Base-by-base conservation (phyloP, 768 basidiomycete species). In the Tylopilus sp. region DNA sequence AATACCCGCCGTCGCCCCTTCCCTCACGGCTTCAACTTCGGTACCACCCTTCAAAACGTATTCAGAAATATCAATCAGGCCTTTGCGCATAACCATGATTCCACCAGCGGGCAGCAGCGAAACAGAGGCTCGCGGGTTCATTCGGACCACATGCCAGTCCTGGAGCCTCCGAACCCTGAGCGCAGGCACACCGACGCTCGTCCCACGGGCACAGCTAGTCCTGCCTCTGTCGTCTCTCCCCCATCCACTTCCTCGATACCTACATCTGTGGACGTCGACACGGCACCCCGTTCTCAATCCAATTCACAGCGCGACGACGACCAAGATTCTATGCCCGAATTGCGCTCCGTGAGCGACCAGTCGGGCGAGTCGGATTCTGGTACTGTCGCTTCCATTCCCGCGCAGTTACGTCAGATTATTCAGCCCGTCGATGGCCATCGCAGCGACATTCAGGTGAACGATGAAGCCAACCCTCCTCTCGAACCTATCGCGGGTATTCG, bases 291-390 rank as follows among this genome's bases (percentile, higher is more conserved):
- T 15, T 47, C 56, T 15, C 56, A 41, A 15, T 17, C 17, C 25
- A 31, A 48, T 23, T 43, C 50, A 3, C 52, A 48, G 6, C 57
- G 2, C 11, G 61, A 69, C 23, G 69, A 71, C 30, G 69, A 70
- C 35, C 68, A 70, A 25, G 71, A 70, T 47, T 71, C 68, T 12
- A 72, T 79, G 71, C 78, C 78, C 11, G 70, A 65, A 0, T 64
- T 78, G 20, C 70, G 69, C 47, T 66, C 72, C 5, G 59, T 75
- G 6, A 67, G 71, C 11, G 69, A 73, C 53, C 67, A 69, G n/a
- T 73, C 71, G 20, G 70, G 70, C 22, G 68, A 64, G 23, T 71
- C 71, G 17, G 65, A 67, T 3, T 55, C 59, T 17, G 61, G 67
- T 22, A 65, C 70, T 45, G 53, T 61, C 38, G 46, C 66, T 40